Evolutionary conservation across 1,139 yeast species (phyloP), one percentile per base, ranked within the genome.

Genomic region (Suhomyces maxii): DNA sequence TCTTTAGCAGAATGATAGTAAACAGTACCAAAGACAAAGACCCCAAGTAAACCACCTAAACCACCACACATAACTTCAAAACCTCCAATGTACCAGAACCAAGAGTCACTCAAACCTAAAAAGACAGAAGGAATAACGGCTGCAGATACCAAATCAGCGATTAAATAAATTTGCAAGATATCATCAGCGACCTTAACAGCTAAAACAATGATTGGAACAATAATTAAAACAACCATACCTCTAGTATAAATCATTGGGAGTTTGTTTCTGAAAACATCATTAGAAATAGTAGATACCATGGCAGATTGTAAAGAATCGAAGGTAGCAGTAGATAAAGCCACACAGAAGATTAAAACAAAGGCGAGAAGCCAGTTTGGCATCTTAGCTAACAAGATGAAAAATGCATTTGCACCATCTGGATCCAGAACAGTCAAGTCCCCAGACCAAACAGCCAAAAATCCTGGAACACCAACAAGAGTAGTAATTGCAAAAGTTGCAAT

Each of bases 321-420:
- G 0, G 96, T 86, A 62, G 96, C 90, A 0, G 96, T 89, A 25
- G 96, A 87, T 49, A 91, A 71, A 33, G 83, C 71, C 37, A 86
- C 79, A 37, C 82, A 73, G 60, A 90, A 89, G 18, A 90, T 87
- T 47, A 91, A 69, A 8, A 89, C 86, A 61, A 90, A 84, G 1
- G 93, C 97, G 55, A 85, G 78, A 30, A 89, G 81, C 97, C 97
- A 90, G 32, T 80, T 76, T n/a, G 96, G 95, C 84, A 90, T 80
- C 50, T 83, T 73, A 8, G 81, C 71, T 51, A 90, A 69, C 48
- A 91, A 71, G 50, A 85, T 69, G 68, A 80, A 91, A 56, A 91
- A 86, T 3, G 89, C 85, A 53, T 83, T 77, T 33, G 79, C 76
- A 12, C 88, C 87, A 32, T 76, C 73, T 9, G 68, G 77, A 60